Conservation (phyloP, 2,329 filamentous ascomycete genomes). For the Trichothecium roseum region DNA sequence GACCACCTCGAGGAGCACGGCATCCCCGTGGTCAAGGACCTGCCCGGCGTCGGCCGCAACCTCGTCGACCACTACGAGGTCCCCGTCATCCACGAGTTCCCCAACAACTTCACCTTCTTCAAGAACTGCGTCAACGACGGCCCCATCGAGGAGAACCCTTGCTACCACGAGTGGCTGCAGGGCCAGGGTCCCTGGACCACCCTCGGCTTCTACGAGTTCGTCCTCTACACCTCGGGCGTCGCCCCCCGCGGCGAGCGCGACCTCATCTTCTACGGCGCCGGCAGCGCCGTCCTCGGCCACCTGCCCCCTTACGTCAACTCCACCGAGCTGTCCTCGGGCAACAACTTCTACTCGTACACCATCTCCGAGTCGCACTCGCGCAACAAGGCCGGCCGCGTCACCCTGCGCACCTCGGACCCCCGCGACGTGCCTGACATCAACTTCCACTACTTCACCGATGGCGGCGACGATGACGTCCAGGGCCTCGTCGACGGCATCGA, state of each 20-base stretch:
- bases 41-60: conserved; percentile 52
- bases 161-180: conserved; percentile 6
- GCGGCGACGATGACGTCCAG: conserved; percentile 28
- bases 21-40: conserved; percentile 42
- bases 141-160: conserved; percentile 7
- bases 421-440: conserved; percentile 41
- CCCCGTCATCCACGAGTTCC: conserved; percentile 20
- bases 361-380: conserved; percentile 5
- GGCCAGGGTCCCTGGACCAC: conserved; percentile 17
- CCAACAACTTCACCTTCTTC: conserved; percentile 19
- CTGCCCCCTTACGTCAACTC: conserved; percentile 15
- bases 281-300: conserved; percentile 19
- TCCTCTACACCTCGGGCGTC: conserved; percentile 15
- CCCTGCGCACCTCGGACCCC: conserved; percentile 37
- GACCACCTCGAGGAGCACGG: conserved; percentile 25
- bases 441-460: conserved; percentile 35
- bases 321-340: conserved; percentile 14
- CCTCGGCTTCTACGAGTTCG: conserved; percentile 9
- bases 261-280: conserved; percentile 14
- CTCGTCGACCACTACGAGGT: conserved; percentile 18
- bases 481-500: conserved; percentile 34
- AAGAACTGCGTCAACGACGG: conserved; percentile 9
- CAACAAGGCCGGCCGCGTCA: conserved; percentile 32
- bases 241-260: conserved; percentile 14
- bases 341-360: conserved; percentile 6